Conservation (phyloP, 371 early-diverging fungal genomes). For the Umbelopsis sp. region DNA sequence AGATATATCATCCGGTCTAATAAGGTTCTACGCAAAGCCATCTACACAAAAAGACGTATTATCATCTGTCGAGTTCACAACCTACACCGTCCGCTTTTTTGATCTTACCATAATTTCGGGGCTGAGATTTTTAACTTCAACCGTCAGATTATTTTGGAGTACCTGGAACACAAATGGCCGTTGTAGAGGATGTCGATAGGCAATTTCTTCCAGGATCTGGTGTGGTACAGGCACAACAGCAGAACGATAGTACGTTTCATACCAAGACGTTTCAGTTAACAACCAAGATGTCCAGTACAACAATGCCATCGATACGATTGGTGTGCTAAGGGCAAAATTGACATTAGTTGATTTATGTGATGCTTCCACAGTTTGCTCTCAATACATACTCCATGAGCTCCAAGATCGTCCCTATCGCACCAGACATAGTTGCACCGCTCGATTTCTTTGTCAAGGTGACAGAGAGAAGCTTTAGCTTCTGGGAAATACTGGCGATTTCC, state of each 20-base stretch:
- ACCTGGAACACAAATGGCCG: constrained; percentile 64
- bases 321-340: constrained; percentile 33
- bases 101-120: constrained; percentile 58
- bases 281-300: constrained; percentile 68
- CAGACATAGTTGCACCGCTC: constrained; percentile 30
- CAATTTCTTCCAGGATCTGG: constrained; percentile 71
- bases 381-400: constrained; percentile 31
- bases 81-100: background rate
- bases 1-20: constrained; percentile 68
- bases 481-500: constrained; percentile 22
- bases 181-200: constrained; percentile 65
- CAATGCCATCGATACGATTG: constrained; percentile 60
- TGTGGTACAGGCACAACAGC: constrained; percentile 62
- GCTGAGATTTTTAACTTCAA: constrained; percentile 44
- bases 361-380: background rate
- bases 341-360: background rate
- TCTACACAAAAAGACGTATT: constrained; percentile 33
- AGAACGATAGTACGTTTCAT: constrained; percentile 68
- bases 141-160: constrained; percentile 44
- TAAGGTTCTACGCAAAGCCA: constrained; percentile 64
- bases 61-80: background rate
- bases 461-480: constrained; percentile 28
- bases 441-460: constrained; percentile 26
- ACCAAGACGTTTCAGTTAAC: constrained; percentile 62
- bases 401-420: constrained; percentile 32